Evolutionary conservation across 2,329 filamentous ascomycete species (phyloP).

Genomic region (Fusarium sp.): DNA sequence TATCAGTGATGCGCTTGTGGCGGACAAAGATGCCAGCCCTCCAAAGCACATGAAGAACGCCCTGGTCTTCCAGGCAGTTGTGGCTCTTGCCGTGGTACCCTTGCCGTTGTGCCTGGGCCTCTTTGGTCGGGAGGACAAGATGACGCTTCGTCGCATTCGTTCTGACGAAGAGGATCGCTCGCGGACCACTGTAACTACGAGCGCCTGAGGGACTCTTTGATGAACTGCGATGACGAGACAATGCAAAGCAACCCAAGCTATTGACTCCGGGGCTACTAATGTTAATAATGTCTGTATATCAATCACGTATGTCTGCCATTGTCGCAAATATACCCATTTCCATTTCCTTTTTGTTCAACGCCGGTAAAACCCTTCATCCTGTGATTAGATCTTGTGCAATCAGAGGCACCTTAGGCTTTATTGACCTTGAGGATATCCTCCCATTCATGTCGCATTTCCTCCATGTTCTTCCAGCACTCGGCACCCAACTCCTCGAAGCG

Average conservation of each 20-base stretch:
- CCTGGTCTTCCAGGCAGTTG: constrained; percentile 81
- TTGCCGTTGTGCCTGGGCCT: constrained; percentile 75
- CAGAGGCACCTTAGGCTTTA: constrained; percentile 7
- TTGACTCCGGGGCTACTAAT: constrained; percentile 4
- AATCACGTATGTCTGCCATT: constrained; percentile 31
- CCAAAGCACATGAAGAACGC: constrained; percentile 78
- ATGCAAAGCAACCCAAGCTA: not conserved
- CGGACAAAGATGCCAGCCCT: constrained; percentile 62
- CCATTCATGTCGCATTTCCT: constrained; percentile 75
- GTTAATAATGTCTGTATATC: constrained; percentile 19
- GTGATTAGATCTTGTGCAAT: constrained; percentile 4
- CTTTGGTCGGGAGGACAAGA: constrained; percentile 69
- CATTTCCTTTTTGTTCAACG: constrained; percentile 20
- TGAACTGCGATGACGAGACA: not conserved
- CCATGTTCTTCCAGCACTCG: constrained; percentile 76
- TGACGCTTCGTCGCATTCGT: constrained; percentile 62
- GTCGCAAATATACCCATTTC: constrained; percentile 40
- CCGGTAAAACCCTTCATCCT: not conserved
- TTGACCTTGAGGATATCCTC: constrained; percentile 54
- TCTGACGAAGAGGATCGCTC: constrained; percentile 53
- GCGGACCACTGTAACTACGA: constrained; percentile 33
- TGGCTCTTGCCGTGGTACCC: constrained; percentile 73
- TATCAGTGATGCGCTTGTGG: constrained; percentile 79
- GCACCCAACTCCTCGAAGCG: constrained; percentile 72
- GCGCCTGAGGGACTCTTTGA: constrained; percentile 22